These are phyloP conservation scores for Neonothopanus nambi DNA, from an alignment of 1,284 basidiomycete genomes.

Conservation along the genomic window DNA sequence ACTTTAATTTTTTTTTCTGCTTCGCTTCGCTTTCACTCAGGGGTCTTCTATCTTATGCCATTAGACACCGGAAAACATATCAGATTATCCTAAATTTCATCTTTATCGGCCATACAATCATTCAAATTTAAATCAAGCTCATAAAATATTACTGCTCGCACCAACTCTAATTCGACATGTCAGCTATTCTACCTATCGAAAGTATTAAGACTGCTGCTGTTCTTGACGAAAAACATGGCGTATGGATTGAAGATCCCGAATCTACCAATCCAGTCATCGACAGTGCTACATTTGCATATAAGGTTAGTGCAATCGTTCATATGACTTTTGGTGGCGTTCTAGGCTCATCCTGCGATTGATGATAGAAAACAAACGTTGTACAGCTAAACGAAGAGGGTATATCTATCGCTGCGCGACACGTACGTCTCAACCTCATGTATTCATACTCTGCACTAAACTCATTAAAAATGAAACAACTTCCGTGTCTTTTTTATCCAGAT, in stretches of 20 bases:
- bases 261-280: constrained; percentile 49
- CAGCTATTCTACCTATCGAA: not conserved
- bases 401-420: constrained; percentile 59
- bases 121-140: too few relatives aligned
- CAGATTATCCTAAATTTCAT: too few relatives aligned
- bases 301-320: constrained; percentile 33
- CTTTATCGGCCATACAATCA: too few relatives aligned
- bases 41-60: too few relatives aligned
- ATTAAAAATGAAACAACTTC: constrained; percentile 5
- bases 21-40: too few relatives aligned
- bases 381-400: constrained; percentile 57
- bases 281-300: constrained; percentile 50
- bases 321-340: not conserved
- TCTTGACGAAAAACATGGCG: constrained; percentile 21
- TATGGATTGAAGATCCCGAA: constrained; percentile 14
- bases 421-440: constrained; percentile 25
- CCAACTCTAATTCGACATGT: too few relatives aligned
- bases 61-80: too few relatives aligned
- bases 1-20: too few relatives aligned
- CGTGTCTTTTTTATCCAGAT: constrained; percentile 53
- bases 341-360: not conserved
- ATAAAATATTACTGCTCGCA: too few relatives aligned
- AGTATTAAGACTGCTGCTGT: too few relatives aligned
- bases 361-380: constrained; percentile 57
- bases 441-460: not conserved